These are phyloP conservation scores for Colletotrichum tamarilloi DNA, from an alignment of 2,329 filamentous ascomycete species.

Conservation along the genomic window DNA sequence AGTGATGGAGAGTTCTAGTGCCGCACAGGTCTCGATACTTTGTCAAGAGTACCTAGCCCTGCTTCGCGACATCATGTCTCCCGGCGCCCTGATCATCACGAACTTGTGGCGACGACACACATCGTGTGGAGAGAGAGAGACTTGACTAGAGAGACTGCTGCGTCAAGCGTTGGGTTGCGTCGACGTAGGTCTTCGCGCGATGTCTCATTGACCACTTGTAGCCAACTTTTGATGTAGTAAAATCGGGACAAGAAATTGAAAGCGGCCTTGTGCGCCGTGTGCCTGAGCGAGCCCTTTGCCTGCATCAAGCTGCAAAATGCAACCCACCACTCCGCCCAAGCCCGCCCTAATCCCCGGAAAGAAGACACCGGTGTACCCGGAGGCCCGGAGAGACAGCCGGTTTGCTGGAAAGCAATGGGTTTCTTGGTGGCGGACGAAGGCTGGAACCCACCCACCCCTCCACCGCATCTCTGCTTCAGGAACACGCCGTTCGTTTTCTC, in stretches of 20 bases:
- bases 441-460: not conserved
- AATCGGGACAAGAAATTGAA: not conserved
- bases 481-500: conserved; percentile 7
- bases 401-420: conserved; percentile 16
- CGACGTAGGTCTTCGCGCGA: not conserved
- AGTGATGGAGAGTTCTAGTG: not conserved
- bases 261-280: not conserved
- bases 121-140: not conserved
- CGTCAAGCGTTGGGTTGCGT: not conserved
- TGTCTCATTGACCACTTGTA: not conserved
- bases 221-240: not conserved
- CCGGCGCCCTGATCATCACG: conserved; percentile 3
- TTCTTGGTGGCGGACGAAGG: not conserved
- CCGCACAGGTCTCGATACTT: not conserved
- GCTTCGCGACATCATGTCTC: not conserved
- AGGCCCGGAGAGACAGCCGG: conserved; percentile 33
- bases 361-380: conserved; percentile 22
- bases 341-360: conserved; percentile 22
- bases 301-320: conserved; percentile 1
- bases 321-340: conserved; percentile 16
- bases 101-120: conserved; percentile 28
- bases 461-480: conserved; percentile 10
- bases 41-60: not conserved
- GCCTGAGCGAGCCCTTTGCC: not conserved
- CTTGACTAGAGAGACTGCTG: not conserved